Conservation (phyloP, 306 rosid species). For the Macrotyloma uniflorum region DNA sequence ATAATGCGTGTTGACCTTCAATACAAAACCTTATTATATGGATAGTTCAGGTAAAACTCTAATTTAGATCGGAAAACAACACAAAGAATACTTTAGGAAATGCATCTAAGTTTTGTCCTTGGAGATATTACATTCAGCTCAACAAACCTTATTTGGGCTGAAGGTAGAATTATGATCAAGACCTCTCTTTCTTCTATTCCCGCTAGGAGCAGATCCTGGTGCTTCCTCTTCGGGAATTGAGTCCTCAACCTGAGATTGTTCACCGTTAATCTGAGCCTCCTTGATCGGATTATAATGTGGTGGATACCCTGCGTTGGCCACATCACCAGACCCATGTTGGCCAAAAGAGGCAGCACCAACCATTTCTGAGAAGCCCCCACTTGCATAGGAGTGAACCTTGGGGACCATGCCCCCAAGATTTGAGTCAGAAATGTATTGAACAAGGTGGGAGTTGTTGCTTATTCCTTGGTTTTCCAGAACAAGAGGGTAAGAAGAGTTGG, state of each 20-base stretch:
- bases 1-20: background rate
- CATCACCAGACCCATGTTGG: slow-evolving; percentile 58
- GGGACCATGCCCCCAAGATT: slow-evolving; percentile 64
- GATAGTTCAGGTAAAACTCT: background rate
- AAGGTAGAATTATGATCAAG: slow-evolving; percentile 60
- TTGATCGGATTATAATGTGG: slow-evolving; percentile 55
- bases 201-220: slow-evolving; percentile 64
- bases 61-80: background rate
- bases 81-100: background rate
- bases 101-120: background rate
- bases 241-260: slow-evolving; percentile 60
- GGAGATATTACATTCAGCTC: background rate
- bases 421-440: slow-evolving; percentile 79
- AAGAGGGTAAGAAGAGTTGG: slow-evolving; percentile 54
- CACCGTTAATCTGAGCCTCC: slow-evolving; percentile 51
- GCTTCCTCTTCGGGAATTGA: slow-evolving; percentile 58
- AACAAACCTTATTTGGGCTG: slow-evolving; percentile 72
- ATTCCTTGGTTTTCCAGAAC: slow-evolving; percentile 70
- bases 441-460: slow-evolving; percentile 63
- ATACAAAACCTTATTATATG: background rate
- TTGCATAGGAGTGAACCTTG: slow-evolving; percentile 71
- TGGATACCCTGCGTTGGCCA: slow-evolving; percentile 55
- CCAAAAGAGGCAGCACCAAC: slow-evolving; percentile 55
- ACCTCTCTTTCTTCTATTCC: slow-evolving; percentile 72
- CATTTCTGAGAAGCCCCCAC: slow-evolving; percentile 78